These are phyloP conservation scores for Aegle marmelos DNA, from an alignment of 345 rosid species.

Conservation along the genomic window DNA sequence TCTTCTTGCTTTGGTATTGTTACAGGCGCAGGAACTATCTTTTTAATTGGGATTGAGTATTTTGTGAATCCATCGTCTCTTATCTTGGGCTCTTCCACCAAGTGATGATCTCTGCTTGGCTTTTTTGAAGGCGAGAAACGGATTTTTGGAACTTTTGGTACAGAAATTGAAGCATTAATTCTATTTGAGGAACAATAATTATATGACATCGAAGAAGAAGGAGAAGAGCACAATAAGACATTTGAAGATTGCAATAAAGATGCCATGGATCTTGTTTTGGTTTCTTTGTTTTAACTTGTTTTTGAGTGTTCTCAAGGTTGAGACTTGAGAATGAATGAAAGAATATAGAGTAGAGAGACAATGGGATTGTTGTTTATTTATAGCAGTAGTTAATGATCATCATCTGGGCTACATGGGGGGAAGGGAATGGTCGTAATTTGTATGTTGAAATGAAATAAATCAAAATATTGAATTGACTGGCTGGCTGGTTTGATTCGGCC, in stretches of 20 bases:
- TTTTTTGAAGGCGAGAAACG: conserved; percentile 25
- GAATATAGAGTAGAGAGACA: neutral
- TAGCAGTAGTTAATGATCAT: too few species aligned
- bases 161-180: conserved; percentile 26
- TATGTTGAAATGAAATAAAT: too few species aligned
- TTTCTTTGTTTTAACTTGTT: too few species aligned
- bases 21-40: neutral
- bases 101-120: too few species aligned
- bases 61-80: conserved; percentile 3
- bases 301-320: neutral
- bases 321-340: neutral
- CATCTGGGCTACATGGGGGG: too few species aligned
- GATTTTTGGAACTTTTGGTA: conserved; percentile 44
- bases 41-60: conserved; percentile 4
- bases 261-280: neutral
- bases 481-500: too few species aligned
- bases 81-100: conserved; percentile 4
- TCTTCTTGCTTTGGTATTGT: neutral
- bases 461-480: too few species aligned
- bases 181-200: neutral
- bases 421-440: too few species aligned
- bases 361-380: neutral
- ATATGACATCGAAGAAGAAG: too few species aligned
- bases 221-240: too few species aligned
- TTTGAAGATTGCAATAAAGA: conserved; percentile 16